Evolutionary conservation across 805 yeast genomes (phyloP), one percentile per base, ranked within the genome.

Genomic region (Hanseniaspora guilliermondii): DNA sequence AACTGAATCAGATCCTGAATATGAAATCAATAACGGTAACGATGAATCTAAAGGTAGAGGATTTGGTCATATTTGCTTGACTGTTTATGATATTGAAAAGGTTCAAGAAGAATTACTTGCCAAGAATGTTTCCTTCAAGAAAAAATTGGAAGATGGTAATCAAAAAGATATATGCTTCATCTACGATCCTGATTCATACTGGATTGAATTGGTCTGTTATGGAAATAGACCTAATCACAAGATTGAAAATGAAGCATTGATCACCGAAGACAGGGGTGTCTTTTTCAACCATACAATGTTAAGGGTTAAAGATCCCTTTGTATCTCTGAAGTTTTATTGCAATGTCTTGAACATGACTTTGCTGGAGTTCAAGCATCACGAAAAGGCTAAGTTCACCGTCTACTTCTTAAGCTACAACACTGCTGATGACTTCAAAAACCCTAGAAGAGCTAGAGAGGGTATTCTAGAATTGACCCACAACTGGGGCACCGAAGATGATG

Each of bases 101-200:
- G 71, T 81, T 6, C 87, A 91, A 67, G 69, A 70, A 40, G 66
- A 71, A 27, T 73, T 91, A 57, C 77, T 83, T 58, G n/a, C 44
- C n/a, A 71, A 74, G 46, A 85, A 83, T 21, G 96, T 84, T 54
- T 65, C 69, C 49, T 91, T 91, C 74, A 79, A 89, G 70, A 93
- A 91, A 75, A 85, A 75, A 64, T 73, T 89, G 60, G 68, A 78
- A 38, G 97, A 91, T 65, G 98, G 98, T 37, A 81, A 96, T 69
- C 96, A 87, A 70, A 82, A 81, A 68, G 76, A 87, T 68, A 89
- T 93, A 71, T 97, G 97, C 0, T 93, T 91, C 69, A 95, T 83
- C 6, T 76, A 89, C 61, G 98, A 93, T 64, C 97, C 97, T 6
- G 91, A 91, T 69, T 93, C 93, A 62, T 93, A 93, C 72, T 91